A percentile compares a stretch with the other conserved stretches of the same genome.
phyloP scores from a whole-genome alignment of 2,329 filamentous ascomycete species.

The Apiospora hydei region DNA sequence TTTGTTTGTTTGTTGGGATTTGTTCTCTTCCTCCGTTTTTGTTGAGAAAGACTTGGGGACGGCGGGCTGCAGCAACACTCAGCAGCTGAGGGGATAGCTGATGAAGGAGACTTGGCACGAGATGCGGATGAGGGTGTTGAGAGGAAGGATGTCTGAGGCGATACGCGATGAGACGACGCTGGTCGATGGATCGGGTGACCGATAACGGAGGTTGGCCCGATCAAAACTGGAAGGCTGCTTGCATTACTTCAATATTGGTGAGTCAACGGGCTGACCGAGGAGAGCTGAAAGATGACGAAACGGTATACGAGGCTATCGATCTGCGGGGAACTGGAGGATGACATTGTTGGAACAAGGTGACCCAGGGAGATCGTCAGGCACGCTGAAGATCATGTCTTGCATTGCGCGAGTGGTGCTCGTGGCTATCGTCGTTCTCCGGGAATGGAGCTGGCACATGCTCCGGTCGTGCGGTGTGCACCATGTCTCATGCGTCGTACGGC shows the following conservation, averaged over 20 bases:
- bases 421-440: background rate
- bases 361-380: background rate
- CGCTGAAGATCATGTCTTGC: slow-evolving; percentile 9
- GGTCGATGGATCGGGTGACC: background rate
- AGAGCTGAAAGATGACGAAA: slow-evolving; percentile 8
- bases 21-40: background rate
- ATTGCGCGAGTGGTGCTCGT: background rate
- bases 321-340: background rate
- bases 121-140: background rate
- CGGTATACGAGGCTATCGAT: slow-evolving; percentile 17
- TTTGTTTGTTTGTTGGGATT: background rate
- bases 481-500: background rate
- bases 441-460: background rate
- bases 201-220: background rate
- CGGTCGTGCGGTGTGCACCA: background rate
- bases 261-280: background rate
- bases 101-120: background rate
- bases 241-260: background rate
- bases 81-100: background rate
- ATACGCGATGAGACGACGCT: too few relatives aligned
- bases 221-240: background rate
- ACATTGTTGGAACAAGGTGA: background rate
- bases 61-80: background rate
- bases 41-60: background rate
- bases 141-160: too few relatives aligned